These are phyloP conservation scores for Lentinula edodes DNA, from an alignment of 768 basidiomycete species.

Conservation along the genomic window DNA sequence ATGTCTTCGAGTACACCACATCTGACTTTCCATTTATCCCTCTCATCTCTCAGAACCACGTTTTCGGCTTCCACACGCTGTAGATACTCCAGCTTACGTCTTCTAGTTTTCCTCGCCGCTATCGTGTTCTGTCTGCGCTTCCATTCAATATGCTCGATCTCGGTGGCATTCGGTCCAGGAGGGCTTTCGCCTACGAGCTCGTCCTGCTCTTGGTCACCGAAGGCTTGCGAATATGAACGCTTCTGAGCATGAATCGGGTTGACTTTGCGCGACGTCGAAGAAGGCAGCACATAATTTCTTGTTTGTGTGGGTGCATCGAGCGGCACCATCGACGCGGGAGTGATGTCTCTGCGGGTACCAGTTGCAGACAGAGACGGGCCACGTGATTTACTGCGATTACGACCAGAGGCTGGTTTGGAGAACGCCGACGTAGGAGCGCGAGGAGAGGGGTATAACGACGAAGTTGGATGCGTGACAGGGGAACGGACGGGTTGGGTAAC, in stretches of 20 bases:
- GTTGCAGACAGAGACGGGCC: conserved; percentile 31
- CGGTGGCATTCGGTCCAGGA: conserved; percentile 21
- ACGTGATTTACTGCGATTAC: conserved; percentile 23
- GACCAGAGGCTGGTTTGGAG: conserved; percentile 16
- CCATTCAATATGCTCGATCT: conserved; percentile 50
- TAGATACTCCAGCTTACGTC: conserved; percentile 62
- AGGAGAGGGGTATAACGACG: conserved; percentile 23
- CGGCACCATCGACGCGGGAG: conserved; percentile 59
- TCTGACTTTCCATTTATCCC: conserved; percentile 44
- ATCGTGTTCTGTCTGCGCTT: conserved; percentile 68
- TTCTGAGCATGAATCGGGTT: conserved; percentile 57
- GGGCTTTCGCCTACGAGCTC: conserved; percentile 17
- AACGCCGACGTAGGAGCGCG: conserved; percentile 12
- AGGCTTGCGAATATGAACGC: conserved; percentile 34
- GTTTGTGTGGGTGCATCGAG: conserved; percentile 76
- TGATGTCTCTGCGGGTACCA: conserved; percentile 67
- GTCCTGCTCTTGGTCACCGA: conserved; percentile 31
- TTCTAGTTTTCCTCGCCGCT: conserved; percentile 59
- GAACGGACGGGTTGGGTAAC: conserved; percentile 7
- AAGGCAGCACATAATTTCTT: conserved; percentile 66
- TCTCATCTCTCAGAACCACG: conserved; percentile 35
- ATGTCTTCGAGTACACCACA: conserved; percentile 31
- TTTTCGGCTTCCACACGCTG: conserved; percentile 42
- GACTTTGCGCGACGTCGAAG: conserved; percentile 73
- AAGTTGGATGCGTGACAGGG: neutral